These are phyloP conservation scores for Xylaria venustula DNA, from an alignment of 495 filamentous ascomycete species.

Conservation along the genomic window DNA sequence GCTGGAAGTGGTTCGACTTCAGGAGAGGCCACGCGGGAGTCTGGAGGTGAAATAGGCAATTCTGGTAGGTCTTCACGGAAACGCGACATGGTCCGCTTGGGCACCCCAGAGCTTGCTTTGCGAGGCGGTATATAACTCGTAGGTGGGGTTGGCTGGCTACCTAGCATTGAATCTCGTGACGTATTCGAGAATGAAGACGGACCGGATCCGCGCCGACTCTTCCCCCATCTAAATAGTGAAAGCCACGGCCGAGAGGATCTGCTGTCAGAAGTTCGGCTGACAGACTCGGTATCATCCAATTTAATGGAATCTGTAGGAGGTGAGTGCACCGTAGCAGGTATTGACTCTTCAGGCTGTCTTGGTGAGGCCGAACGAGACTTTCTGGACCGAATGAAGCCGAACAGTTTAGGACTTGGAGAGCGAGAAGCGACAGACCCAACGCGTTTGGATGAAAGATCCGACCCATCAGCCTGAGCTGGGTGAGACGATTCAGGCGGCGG, in stretches of 20 bases:
- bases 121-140: conserved; percentile 33
- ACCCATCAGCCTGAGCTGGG: conserved; percentile 13
- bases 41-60: conserved; percentile 74
- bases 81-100: conserved; percentile 79
- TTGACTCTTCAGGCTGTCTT: conserved; percentile 16
- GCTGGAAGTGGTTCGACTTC: conserved; percentile 47
- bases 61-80: conserved; percentile 94
- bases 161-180: conserved; percentile 72
- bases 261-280: conserved; percentile 37
- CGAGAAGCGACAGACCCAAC: conserved; percentile 16
- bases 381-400: conserved; percentile 34
- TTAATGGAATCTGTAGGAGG: conserved; percentile 35
- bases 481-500: conserved; percentile 20
- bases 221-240: conserved; percentile 71
- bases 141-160: conserved; percentile 32
- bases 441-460: conserved; percentile 7
- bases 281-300: conserved; percentile 36
- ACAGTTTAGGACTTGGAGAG: conserved; percentile 22
- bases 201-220: conserved; percentile 57
- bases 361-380: conserved; percentile 40
- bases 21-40: conserved; percentile 75
- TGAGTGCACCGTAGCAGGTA: conserved; percentile 13
- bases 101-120: conserved; percentile 40
- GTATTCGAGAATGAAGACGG: conserved; percentile 75
- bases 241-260: conserved; percentile 56